phyloP scores from a whole-genome alignment of 441 rosid genomes.

The Melastoma candidum region DNA sequence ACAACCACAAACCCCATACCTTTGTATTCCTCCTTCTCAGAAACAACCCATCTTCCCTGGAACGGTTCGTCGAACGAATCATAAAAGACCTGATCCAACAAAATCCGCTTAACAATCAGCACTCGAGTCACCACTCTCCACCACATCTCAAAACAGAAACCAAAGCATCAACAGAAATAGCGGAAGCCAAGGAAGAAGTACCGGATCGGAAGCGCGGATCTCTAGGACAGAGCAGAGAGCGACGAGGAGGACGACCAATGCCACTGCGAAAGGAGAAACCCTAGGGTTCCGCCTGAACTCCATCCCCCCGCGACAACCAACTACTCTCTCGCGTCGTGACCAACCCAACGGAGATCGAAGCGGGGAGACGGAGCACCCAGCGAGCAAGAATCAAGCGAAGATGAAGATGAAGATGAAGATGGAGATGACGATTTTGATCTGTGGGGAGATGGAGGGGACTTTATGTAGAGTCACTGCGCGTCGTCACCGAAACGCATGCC shows the following conservation, averaged over 20 bases:
- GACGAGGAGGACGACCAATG: constrained; percentile 1
- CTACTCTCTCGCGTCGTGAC: too few species aligned
- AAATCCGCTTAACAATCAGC: neutral
- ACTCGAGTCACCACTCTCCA: neutral
- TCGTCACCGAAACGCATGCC: too few species aligned
- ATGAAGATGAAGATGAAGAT: too few species aligned
- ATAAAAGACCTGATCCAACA: constrained; percentile 16
- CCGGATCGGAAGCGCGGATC: constrained; percentile 12
- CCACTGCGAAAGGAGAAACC: neutral
- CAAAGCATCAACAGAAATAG: neutral
- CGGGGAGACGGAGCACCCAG: too few species aligned
- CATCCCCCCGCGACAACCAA: neutral
- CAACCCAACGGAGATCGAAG: too few species aligned
- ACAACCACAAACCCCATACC: constrained; percentile 7
- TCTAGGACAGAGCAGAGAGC: constrained; percentile 1
- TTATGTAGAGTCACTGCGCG: too few species aligned
- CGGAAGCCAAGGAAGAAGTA: neutral
- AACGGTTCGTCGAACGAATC: constrained; percentile 21
- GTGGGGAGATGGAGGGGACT: too few species aligned
- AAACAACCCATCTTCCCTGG: constrained; percentile 22
- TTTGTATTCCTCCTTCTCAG: constrained; percentile 18
- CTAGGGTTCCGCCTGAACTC: constrained; percentile 3
- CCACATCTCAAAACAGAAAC: neutral
- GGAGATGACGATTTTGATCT: too few species aligned
- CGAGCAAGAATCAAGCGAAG: too few species aligned